These are phyloP conservation scores for Candida arabinofermentans DNA, from an alignment of 805 yeast species.

Conservation along the genomic window DNA sequence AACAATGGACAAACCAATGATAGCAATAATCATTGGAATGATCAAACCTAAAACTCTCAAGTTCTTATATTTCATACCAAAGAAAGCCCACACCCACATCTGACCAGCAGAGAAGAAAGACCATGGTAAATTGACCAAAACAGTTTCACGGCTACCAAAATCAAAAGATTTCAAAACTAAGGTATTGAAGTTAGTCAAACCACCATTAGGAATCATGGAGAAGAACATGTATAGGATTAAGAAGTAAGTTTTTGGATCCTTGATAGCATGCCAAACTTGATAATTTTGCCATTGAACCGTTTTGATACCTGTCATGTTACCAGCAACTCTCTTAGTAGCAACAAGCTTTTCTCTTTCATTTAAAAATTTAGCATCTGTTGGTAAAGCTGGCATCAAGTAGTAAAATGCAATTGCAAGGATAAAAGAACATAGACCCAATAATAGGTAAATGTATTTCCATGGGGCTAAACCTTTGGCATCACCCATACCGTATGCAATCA, in stretches of 20 bases:
- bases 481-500: slow-evolving; percentile 8
- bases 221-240: slow-evolving; percentile 20
- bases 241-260: slow-evolving; percentile 22
- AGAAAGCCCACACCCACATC: slow-evolving; percentile 16
- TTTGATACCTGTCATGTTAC: slow-evolving; percentile 29
- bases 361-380: slow-evolving; percentile 25
- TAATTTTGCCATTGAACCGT: slow-evolving; percentile 25
- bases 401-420: slow-evolving; percentile 20
- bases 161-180: slow-evolving; percentile 21
- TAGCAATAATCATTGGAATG: slow-evolving; percentile 22
- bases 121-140: slow-evolving; percentile 18
- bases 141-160: slow-evolving; percentile 14
- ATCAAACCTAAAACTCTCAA: slow-evolving; percentile 20
- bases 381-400: slow-evolving; percentile 25
- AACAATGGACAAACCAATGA: slow-evolving; percentile 23
- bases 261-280: slow-evolving; percentile 21
- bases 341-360: slow-evolving; percentile 24
- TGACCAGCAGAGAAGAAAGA: slow-evolving; percentile 25
- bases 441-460: slow-evolving; percentile 22
- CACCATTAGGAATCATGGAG: slow-evolving; percentile 30
- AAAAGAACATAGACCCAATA: slow-evolving; percentile 25
- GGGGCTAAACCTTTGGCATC: slow-evolving; percentile 15
- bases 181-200: slow-evolving; percentile 26
- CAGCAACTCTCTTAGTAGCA: slow-evolving; percentile 24
- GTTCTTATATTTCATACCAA: slow-evolving; percentile 14